Base-by-base conservation (phyloP, 2,329 filamentous ascomycete species). In the Beauveria caledonica region DNA sequence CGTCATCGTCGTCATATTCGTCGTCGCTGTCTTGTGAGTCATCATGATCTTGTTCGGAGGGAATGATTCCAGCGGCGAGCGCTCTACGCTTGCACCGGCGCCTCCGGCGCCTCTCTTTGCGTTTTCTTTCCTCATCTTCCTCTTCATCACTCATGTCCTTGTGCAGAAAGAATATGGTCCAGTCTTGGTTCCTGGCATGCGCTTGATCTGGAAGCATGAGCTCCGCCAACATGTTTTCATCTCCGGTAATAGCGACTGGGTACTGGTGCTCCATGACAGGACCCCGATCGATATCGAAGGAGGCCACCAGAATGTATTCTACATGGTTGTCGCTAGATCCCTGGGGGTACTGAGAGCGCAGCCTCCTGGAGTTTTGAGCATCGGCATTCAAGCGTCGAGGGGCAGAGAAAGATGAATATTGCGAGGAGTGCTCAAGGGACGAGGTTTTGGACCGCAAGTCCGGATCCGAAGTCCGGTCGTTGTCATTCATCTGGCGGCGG, bases 191-290 rank as follows among this genome's bases (percentile, higher is more conserved):
- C 44, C 94, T 85, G 63, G 94, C 86, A 75, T 99, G 94, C 23
- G 93, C 92, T 74, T 97, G 93, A 74, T 99, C 94, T 0, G 94
- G 94, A 72, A 99, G 78, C 94, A 99, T 99, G 69, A 99, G 84
- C 78, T 99, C 94, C 7, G 94, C 94, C 70, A 99, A 77, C 92
- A 97, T 97, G 69, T 96, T 89, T 77, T 99, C 94, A 71, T 99
- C 93, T 36, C 94, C 93, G 55, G 92, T 97, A 64, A 99, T 97
- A 55, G 93, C 87, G 46, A 90, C 87, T 0, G 94, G 94, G 71
- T 93, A 99, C 71, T 99, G 94, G 72, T 99, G 92, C 72, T 99
- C 94, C 94, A 99, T 97, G 67, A 97, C 86, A 51, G 93, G 93
- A 3, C 94, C 94, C 58, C 90, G 86, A 73, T 97, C 93, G 68